phyloP scores from a whole-genome alignment of 2,329 filamentous ascomycete genomes.

The Fusarium xyrophilum region DNA sequence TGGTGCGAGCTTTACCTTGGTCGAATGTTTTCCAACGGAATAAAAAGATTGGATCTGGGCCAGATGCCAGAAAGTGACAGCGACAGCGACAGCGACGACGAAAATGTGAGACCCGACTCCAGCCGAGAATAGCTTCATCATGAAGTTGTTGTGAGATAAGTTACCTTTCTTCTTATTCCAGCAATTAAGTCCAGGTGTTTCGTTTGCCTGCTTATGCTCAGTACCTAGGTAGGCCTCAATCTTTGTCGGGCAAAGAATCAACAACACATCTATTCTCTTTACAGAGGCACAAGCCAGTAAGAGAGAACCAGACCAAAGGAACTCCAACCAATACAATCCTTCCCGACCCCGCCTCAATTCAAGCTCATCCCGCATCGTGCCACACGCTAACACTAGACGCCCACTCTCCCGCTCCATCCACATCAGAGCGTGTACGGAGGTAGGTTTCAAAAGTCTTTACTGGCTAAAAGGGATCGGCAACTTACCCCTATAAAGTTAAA shows the following conservation, averaged over 20 bases:
- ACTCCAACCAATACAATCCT: conserved; percentile 19
- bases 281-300: not conserved
- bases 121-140: conserved; percentile 27
- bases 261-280: conserved; percentile 6
- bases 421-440: not conserved
- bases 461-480: too few relatives aligned
- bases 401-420: conserved; percentile 15
- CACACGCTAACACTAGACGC: conserved; percentile 6
- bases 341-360: conserved; percentile 30
- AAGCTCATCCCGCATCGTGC: conserved; percentile 31
- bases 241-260: not conserved
- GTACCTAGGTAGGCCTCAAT: not conserved
- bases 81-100: not conserved
- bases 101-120: conserved; percentile 23
- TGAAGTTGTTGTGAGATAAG: not conserved
- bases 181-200: too few relatives aligned
- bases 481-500: too few relatives aligned
- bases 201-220: not conserved
- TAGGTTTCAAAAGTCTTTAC: too few relatives aligned
- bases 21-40: conserved; percentile 29
- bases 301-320: not conserved
- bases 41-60: conserved; percentile 14
- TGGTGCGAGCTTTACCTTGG: conserved; percentile 19
- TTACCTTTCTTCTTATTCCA: not conserved
- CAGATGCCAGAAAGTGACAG: not conserved